Evolutionary conservation across 78 protist genomes (phyloP), one percentile per base, ranked within the genome.

Genomic region (Isochrysis galbana): DNA sequence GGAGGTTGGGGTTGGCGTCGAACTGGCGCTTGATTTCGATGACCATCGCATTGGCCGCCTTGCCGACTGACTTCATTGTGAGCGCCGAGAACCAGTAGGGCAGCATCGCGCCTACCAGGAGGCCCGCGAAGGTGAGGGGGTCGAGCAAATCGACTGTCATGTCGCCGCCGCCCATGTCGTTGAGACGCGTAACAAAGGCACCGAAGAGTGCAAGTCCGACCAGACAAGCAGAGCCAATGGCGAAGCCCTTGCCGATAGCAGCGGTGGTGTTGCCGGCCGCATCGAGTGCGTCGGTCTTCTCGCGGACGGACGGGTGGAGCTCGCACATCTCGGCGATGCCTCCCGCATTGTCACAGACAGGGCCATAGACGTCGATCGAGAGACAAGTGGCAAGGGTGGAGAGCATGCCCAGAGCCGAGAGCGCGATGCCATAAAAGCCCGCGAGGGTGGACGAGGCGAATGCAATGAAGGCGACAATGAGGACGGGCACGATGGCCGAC

Each of bases 231-330:
- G 95, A 91, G 61, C 95, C 96, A 91, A 95, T 94, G 36, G 96
- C 95, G 69, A 95, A 95, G 47, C 96, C 97, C 92, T 95, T 95
- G 41, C 97, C 97, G 78, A 94, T 94, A 54, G 97, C 97, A 3
- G 97, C 97, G 4, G 95, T 95, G 51, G 97, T 95, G 95, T 95
- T 95, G 41, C 97, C 97, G 5, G 95, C 95, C 5, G 97, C 97
- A 34, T 96, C 97, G 55, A 96, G 93, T 3, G 93, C 90, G 90
- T 96, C 97, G 11, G 97, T 96, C 74, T 38, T 74, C 77, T 94
- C 93, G 74, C 97, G 96, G 26, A 93, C 91, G 42, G 2, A 1
- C 41, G 77, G 0, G 39, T 36, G 89, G 47, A 83, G 41, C 54
- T 77, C 93, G 69, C 67, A 22, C 97, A 95, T 95, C 92, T 95